Evolutionary conservation across 2,329 filamentous ascomycete genomes (phyloP).

Genomic region (Claviceps digitariae): DNA sequence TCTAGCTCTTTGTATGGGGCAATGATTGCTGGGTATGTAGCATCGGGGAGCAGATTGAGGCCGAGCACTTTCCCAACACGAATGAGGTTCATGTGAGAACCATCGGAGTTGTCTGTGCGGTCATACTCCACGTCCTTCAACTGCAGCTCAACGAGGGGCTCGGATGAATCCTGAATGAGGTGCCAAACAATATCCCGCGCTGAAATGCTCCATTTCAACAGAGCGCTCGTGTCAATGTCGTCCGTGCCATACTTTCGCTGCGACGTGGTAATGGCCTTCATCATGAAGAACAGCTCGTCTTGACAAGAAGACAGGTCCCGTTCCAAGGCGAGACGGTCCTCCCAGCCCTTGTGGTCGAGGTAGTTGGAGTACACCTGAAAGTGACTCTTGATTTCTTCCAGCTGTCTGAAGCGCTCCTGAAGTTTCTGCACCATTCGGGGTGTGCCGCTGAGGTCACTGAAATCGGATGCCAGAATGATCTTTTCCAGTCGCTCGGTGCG

Average conservation of each 20-base stretch:
- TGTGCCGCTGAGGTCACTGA: slow-evolving; percentile 87
- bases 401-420: slow-evolving; percentile 81
- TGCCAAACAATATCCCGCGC: slow-evolving; percentile 96
- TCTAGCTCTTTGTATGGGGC: slow-evolving; percentile 69
- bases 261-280: slow-evolving; percentile 97
- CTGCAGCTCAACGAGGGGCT: slow-evolving; percentile 86
- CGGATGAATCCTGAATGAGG: slow-evolving; percentile 71
- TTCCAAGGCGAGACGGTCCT: slow-evolving; percentile 79
- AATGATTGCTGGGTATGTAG: slow-evolving; percentile 93
- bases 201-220: slow-evolving; percentile 87
- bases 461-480: slow-evolving; percentile 97
- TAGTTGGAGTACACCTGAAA: slow-evolving; percentile 87
- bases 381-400: slow-evolving; percentile 91
- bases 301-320: slow-evolving; percentile 80
- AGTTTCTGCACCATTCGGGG: slow-evolving; percentile 85
- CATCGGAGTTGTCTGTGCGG: slow-evolving; percentile 91
- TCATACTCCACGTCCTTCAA: slow-evolving; percentile 85
- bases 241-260: slow-evolving; percentile 69
- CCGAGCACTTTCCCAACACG: slow-evolving; percentile 81
- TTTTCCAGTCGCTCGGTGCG: slow-evolving; percentile 89
- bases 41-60: slow-evolving; percentile 77
- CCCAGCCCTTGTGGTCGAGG: slow-evolving; percentile 80
- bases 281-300: slow-evolving; percentile 97
- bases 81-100: slow-evolving; percentile 86
- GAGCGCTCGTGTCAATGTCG: slow-evolving; percentile 57